Evolutionary conservation across 805 yeast species (phyloP).

Genomic region (Scheffersomyces stipitis): DNA sequence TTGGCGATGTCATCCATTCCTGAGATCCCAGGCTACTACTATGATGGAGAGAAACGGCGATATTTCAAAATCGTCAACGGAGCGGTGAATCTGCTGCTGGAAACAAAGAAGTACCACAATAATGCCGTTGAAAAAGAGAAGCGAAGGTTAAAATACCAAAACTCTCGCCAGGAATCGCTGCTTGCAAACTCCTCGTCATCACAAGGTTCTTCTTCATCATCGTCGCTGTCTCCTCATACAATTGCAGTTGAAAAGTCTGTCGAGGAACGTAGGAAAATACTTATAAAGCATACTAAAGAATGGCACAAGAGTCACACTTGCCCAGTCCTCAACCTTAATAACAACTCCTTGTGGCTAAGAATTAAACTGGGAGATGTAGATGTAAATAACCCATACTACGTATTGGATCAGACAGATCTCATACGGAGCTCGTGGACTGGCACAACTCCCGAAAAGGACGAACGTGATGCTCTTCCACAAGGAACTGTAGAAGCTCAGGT

Average conservation of each 20-base stretch:
- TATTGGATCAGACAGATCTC: neutral
- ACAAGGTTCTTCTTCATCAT: too few species aligned
- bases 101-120: conserved; percentile 25
- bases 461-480: neutral
- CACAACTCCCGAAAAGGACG: neutral
- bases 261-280: too few species aligned
- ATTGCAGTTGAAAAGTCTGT: too few species aligned
- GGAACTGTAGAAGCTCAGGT: neutral
- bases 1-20: conserved; percentile 7
- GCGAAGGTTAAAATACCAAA: conserved; percentile 13
- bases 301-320: too few species aligned
- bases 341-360: too few species aligned
- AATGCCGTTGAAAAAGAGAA: conserved; percentile 22
- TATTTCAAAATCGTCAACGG: conserved; percentile 38
- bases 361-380: neutral
- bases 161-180: too few species aligned
- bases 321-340: too few species aligned
- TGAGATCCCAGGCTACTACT: conserved; percentile 34
- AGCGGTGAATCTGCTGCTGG: conserved; percentile 12
- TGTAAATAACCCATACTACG: neutral
- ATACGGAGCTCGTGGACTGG: too few species aligned
- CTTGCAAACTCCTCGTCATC: too few species aligned
- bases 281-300: too few species aligned
- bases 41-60: conserved; percentile 23
- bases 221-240: too few species aligned